Evolutionary conservation across 2,329 filamentous ascomycete species (phyloP), one percentile per base, ranked within the genome.

Genomic region (Monilinia polystroma): DNA sequence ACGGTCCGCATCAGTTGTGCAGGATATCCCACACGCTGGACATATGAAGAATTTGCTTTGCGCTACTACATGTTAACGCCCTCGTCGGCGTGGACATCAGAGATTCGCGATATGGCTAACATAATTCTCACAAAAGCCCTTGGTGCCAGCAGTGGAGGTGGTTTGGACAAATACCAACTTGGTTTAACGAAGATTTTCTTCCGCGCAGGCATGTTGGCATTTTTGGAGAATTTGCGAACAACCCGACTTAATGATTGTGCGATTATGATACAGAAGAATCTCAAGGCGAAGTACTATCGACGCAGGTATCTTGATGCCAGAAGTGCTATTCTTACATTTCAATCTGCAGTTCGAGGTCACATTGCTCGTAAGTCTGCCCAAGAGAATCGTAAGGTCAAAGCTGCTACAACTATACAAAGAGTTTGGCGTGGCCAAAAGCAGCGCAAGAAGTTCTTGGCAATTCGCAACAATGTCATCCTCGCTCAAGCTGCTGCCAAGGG

Each of bases 131-230:
- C 87, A 68, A 95, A 93, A 79, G 95, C 93, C 1, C 84, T 99
- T 41, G 94, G 92, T 66, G 88, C 90, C 69, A 88, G 87, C 72
- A 91, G 84, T 54, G 87, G 86, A 68, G 86, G 90, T 73, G 90
- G 89, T 58, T 80, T 89, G 64, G 95, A 98, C 81, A 99, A 97
- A 80, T 99, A 98, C 77, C 95, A 99, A 80, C 86, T 99, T 71
- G 95, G 95, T 80, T 83, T 98, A 72, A 98, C 94, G 63, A 99
- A 99, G 82, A 97, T 99, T 77, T 99, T 99, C 82, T 99, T 99
- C 87, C 90, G 95, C 68, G 95, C 95, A 66, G 95, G 95, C 79
- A 99, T 99, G 95, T 88, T 99, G 73, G 95, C 95, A 8, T 97
- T 97, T 81, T 82, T 99, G 62, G 95, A 99, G 80, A 97, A 97